These are phyloP conservation scores for Ustilago trichophora DNA, from an alignment of 1,284 basidiomycete species.

Conservation along the genomic window DNA sequence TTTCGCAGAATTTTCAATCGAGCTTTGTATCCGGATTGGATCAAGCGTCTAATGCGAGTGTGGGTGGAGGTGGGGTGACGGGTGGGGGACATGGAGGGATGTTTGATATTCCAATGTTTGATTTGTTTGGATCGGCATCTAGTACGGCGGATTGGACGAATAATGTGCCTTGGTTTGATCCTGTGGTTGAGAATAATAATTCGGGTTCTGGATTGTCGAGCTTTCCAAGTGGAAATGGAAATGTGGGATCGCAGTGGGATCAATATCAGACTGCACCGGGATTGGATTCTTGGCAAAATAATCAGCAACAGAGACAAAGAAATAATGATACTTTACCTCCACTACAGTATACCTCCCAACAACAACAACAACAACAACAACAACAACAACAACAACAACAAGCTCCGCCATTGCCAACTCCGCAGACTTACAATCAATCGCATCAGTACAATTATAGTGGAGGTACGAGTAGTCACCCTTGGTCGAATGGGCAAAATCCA, in stretches of 20 bases:
- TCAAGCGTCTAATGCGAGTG: conserved; percentile 4
- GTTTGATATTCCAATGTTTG: conserved; percentile 44
- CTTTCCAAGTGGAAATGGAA: conserved; percentile 5
- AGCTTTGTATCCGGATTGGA: conserved; percentile 13
- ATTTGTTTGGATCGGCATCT: conserved; percentile 19
- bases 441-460: too few relatives aligned
- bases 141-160: conserved; percentile 41
- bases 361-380: too few relatives aligned
- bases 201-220: background rate
- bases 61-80: background rate
- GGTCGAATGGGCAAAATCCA: too few relatives aligned
- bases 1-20: conserved; percentile 17
- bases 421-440: too few relatives aligned
- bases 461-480: too few relatives aligned
- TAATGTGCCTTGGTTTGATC: conserved; percentile 45
- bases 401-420: too few relatives aligned
- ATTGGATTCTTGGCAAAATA: conserved; percentile 10
- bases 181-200: conserved; percentile 1
- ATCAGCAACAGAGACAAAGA: conserved; percentile 15
- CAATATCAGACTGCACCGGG: conserved; percentile 2
- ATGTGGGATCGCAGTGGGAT: conserved; percentile 17
- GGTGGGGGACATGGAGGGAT: too few relatives aligned
- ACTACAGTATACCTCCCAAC: conserved; percentile 18
- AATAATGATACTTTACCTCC: conserved; percentile 18
- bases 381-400: too few relatives aligned